Evolutionary conservation across 371 early-diverging fungal species (phyloP), one percentile per base, ranked within the genome.

Genomic region (Mortierella sp.): DNA sequence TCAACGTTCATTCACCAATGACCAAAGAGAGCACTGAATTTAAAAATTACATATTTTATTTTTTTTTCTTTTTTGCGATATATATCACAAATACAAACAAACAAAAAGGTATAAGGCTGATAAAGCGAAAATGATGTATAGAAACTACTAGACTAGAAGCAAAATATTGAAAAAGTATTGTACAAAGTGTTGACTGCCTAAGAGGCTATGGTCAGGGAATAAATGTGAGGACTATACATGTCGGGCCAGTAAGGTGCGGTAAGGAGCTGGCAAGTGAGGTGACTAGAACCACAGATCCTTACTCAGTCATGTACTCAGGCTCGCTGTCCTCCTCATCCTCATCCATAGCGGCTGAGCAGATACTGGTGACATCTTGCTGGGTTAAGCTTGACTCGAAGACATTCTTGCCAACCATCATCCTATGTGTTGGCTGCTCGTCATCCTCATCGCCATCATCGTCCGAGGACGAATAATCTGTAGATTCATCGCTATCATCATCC

Each of bases 271-370:
- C 35, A 35, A 35, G 6, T 35, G 35, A 35, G 35, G 6, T 8
- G 35, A 35, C 35, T n/a, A n/a, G n/a, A n/a, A n/a, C n/a, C n/a
- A n/a, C n/a, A n/a, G 39, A 39, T 35, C 43, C 66, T 72, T 77
- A 77, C 66, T 77, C 78, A 68, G 73, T 72, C 78, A 72, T 77
- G 68, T 69, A 64, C 69, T 72, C 73, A 18, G n/a, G 45, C 45
- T 43, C 55, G 32, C 71, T 70, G 51, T 64, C 62, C 47, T 70
- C 73, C 32, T 71, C 68, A 26, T 65, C 66, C 55, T 63, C 70
- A 20, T 68, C 65, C 64, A 66, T 55, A 18, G 80, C 80, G 14
- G 75, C 68, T 22, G 35, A 30, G 72, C 40, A 63, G 62, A 79
- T 68, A 32, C 10, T 59, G 60, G 30, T 54, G 20, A 79, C 64